Evolutionary conservation across 2,329 filamentous ascomycete genomes (phyloP).

Genomic region (Colletotrichum incanum): DNA sequence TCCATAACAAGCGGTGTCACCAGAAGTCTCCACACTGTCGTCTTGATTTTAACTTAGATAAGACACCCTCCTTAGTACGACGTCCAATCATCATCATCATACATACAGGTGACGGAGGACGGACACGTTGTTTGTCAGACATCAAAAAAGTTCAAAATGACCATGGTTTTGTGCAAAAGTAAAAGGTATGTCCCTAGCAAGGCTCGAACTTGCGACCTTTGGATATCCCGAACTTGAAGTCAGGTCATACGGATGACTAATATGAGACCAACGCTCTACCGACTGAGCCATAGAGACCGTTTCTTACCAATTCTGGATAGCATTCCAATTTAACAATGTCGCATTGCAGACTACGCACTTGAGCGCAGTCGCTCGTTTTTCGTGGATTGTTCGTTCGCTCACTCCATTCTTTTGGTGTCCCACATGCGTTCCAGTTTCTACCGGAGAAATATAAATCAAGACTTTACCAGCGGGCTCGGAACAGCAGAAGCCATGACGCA

Average conservation of each 20-base stretch:
- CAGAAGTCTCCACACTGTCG: too few relatives aligned
- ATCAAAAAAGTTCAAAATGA: too few relatives aligned
- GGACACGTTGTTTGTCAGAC: not conserved
- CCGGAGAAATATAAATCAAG: accelerated
- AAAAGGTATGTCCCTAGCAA: slow-evolving; percentile 37
- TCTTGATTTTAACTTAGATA: too few relatives aligned
- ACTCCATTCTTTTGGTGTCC: not conserved
- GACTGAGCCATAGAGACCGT: slow-evolving; percentile 39
- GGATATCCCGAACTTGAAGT: slow-evolving; percentile 25
- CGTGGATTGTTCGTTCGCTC: too few relatives aligned
- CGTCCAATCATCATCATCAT: too few relatives aligned
- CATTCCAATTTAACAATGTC: accelerated
- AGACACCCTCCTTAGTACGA: too few relatives aligned
- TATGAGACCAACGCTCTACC: slow-evolving; percentile 44
- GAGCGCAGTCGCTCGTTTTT: too few relatives aligned
- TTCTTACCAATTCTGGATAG: not conserved
- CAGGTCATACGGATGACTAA: slow-evolving; percentile 25
- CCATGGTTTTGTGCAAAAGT: not conserved
- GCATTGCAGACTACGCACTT: accelerated
- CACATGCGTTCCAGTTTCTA: too few relatives aligned
- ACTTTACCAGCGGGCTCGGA: too few relatives aligned
- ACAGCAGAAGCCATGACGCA: not conserved
- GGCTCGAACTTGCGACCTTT: slow-evolving; percentile 43
- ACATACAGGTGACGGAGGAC: too few relatives aligned
- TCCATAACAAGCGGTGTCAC: too few relatives aligned